These are phyloP conservation scores for Hordeum vulgare DNA, from an alignment of 176 grass and related monocot species.

Conservation along the genomic window MorexV3_pseudomolecules_assembly NC_058523.1:345334063-345334562, in stretches of 20 bases:
- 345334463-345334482: neutral
- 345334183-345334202: neutral
- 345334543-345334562: neutral
- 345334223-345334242: neutral
- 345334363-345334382: constrained; percentile 1
- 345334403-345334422: constrained; percentile 37
- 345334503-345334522: neutral
- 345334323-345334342: neutral
- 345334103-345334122: too few species aligned
- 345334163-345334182: constrained; percentile 32
- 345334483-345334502: constrained; percentile 29
- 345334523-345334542: neutral
- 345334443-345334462: constrained; percentile 20
- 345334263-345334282: neutral
- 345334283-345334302: neutral
- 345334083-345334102: too few species aligned
- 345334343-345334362: neutral
- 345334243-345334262: neutral
- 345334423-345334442: constrained; percentile 26
- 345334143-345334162: neutral
- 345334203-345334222: neutral
- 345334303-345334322: neutral
- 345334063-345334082: neutral
- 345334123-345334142: neutral
- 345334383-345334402: constrained; percentile 5